Conservation (phyloP, 164 flowering plant species). For the Aristolochia contorta region DNA sequence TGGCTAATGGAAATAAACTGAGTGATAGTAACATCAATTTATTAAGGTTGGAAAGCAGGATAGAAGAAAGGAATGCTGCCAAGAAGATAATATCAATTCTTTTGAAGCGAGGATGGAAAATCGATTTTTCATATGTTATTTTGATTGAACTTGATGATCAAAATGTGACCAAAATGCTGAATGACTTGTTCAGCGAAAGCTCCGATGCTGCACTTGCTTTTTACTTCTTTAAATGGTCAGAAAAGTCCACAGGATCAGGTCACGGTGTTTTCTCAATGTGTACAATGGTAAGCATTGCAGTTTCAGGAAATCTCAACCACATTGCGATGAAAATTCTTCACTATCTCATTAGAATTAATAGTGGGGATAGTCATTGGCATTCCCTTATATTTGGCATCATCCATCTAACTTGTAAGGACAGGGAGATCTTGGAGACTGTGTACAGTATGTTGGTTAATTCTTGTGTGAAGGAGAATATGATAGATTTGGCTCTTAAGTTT, state of each 20-base stretch:
- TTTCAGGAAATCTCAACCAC: constrained; percentile 34
- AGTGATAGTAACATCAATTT: not conserved
- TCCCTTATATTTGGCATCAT: constrained; percentile 16
- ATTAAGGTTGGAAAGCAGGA: not conserved
- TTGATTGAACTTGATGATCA: constrained; percentile 13
- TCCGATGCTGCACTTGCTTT: constrained; percentile 28
- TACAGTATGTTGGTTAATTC: constrained; percentile 34
- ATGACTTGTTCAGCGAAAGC: constrained; percentile 26
- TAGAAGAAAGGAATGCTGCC: constrained; percentile 5
- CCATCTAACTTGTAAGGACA: constrained; percentile 15
- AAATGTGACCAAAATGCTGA: constrained; percentile 22
- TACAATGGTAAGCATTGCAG: constrained; percentile 36
- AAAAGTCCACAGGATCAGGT: constrained; percentile 12
- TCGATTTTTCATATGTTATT: constrained; percentile 7
- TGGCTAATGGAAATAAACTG: not conserved
- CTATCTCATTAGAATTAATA: constrained; percentile 13
- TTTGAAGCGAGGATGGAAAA: constrained; percentile 20
- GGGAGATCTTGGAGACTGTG: constrained; percentile 18
- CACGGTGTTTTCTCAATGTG: constrained; percentile 22
- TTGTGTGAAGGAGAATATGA: constrained; percentile 28
- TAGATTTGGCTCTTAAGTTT: constrained; percentile 21
- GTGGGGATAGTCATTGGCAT: constrained; percentile 13
- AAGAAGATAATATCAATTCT: constrained; percentile 18
- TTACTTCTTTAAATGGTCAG: constrained; percentile 36
- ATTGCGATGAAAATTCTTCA: constrained; percentile 26